Conservation (phyloP, 495 filamentous ascomycete genomes). For the Aspergillus mulundensis region DNA sequence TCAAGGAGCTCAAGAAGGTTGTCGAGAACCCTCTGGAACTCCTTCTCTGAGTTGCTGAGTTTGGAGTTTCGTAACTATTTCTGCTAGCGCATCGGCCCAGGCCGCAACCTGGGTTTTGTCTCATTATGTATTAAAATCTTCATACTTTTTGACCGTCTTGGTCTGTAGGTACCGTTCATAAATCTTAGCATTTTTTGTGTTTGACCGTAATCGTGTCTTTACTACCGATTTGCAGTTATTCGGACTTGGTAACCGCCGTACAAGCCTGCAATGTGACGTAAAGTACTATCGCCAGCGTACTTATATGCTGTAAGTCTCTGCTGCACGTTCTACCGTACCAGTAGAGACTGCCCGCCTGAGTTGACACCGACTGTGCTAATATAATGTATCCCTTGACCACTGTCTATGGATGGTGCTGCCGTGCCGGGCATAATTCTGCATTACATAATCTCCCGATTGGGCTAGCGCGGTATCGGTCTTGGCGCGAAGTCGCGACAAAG, state of each 20-base stretch:
- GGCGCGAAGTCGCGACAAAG: conserved; percentile 17
- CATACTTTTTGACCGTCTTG: conserved; percentile 20
- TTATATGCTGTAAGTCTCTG: too few species aligned
- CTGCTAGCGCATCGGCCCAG: conserved; percentile 19
- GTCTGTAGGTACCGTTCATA: conserved; percentile 34
- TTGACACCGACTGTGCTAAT: too few species aligned
- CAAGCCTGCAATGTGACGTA: too few species aligned
- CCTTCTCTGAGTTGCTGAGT: conserved; percentile 58
- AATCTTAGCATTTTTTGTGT: conserved; percentile 32
- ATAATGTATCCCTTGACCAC: too few species aligned
- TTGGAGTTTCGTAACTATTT: conserved; percentile 7
- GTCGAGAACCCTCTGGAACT: conserved; percentile 96
- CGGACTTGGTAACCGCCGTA: too few species aligned
- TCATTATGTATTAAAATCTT: conserved; percentile 47
- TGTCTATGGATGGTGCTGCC: too few species aligned
- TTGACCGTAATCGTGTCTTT: neutral
- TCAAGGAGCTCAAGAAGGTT: conserved; percentile 94
- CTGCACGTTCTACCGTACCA: too few species aligned
- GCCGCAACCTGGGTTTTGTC: conserved; percentile 19
- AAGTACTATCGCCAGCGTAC: too few species aligned
- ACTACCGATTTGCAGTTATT: neutral
- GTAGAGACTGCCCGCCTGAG: too few species aligned
- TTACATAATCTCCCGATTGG: conserved; percentile 5
- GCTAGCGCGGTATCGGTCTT: conserved; percentile 5
- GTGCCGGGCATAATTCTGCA: too few species aligned